Evolutionary conservation across 352 stramenopile genomes (phyloP).

Genomic region (Globisporangium orthogonon): DNA sequence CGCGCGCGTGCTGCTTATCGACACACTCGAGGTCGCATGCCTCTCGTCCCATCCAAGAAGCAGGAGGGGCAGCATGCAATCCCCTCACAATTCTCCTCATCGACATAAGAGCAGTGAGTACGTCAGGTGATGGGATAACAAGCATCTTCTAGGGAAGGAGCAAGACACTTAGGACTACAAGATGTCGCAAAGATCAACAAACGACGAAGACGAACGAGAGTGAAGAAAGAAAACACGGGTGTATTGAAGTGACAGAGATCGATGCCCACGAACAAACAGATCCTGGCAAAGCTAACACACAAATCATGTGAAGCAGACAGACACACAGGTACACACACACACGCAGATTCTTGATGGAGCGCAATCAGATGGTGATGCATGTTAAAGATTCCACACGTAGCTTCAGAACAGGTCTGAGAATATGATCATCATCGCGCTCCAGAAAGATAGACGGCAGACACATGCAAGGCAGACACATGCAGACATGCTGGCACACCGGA

Average conservation of each 20-base stretch:
- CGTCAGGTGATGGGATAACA: too few relatives aligned
- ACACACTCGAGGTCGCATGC: slow-evolving; percentile 34
- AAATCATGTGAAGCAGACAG: too few relatives aligned
- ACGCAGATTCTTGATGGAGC: slow-evolving; percentile 3
- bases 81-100: background rate
- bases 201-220: too few relatives aligned
- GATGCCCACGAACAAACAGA: too few relatives aligned
- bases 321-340: background rate
- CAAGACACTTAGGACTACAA: too few relatives aligned
- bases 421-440: slow-evolving; percentile 74
- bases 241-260: too few relatives aligned
- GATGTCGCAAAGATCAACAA: too few relatives aligned
- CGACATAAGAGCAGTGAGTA: too few relatives aligned
- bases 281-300: too few relatives aligned
- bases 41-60: background rate
- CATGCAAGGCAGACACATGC: background rate
- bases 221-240: too few relatives aligned
- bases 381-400: slow-evolving; percentile 71
- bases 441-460: background rate
- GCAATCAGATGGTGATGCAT: slow-evolving; percentile 89
- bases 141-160: too few relatives aligned
- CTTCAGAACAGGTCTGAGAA: slow-evolving; percentile 89
- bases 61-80: background rate
- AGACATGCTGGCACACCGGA: background rate
- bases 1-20: slow-evolving; percentile 50